phyloP scores from a whole-genome alignment of 2,329 filamentous ascomycete species.

The Aspergillus glaucus region DNA sequence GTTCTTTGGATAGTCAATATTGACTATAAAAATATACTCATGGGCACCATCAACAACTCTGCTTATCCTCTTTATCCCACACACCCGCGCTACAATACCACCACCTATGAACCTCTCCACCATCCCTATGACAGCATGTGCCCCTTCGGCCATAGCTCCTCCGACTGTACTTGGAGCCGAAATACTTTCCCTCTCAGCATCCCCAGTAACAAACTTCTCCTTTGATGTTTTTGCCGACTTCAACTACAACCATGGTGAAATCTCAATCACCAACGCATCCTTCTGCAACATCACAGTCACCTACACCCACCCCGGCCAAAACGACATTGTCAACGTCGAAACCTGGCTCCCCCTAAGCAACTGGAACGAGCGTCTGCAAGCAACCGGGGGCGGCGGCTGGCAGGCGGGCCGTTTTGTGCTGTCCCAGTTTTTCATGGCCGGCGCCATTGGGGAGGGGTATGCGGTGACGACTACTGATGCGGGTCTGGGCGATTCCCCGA shows the following conservation, averaged over 20 bases:
- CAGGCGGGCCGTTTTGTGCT: constrained; percentile 10
- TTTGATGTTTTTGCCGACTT: background rate
- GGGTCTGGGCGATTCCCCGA: constrained; percentile 1
- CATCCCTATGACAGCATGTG: background rate
- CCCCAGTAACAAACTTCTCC: constrained; percentile 11
- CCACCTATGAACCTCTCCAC: background rate
- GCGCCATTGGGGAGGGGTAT: constrained; percentile 6
- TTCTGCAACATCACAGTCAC: constrained; percentile 37
- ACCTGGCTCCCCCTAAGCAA: constrained; percentile 28
- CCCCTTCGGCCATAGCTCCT: constrained; percentile 3
- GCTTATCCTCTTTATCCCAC: background rate
- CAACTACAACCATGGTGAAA: constrained; percentile 7
- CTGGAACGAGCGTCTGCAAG: constrained; percentile 36
- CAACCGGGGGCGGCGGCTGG: constrained; percentile 35
- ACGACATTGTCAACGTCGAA: constrained; percentile 27
- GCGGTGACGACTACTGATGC: constrained; percentile 8
- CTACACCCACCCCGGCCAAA: constrained; percentile 33
- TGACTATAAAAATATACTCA: background rate
- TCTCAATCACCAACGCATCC: constrained; percentile 3
- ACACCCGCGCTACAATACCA: background rate
- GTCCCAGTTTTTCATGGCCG: constrained; percentile 7
- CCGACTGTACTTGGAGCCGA: constrained; percentile 12
- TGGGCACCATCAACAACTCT: background rate
- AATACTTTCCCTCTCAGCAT: constrained; percentile 11
- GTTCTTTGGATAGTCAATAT: background rate